Percentiles rank a stretch among this genome's conserved stretches.
phyloP scores from a whole-genome alignment of 2,329 filamentous ascomycete species.

The Microcera coccophila region DNA sequence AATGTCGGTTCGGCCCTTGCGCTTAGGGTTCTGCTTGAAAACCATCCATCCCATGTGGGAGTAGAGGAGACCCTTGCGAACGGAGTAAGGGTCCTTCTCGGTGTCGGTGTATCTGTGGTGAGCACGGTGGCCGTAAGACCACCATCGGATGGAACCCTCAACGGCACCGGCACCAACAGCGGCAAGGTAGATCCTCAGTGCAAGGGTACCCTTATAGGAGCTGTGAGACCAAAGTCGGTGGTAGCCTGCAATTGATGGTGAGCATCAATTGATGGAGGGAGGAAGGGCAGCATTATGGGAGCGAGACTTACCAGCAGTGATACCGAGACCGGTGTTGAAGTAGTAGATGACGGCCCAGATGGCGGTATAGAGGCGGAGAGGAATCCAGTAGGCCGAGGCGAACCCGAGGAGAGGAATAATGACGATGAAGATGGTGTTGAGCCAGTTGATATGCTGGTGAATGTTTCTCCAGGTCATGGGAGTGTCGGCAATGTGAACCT shows the following conservation, averaged over 20 bases:
- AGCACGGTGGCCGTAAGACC: conserved; percentile 80
- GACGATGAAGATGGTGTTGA: conserved; percentile 79
- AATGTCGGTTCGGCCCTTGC: conserved; percentile 83
- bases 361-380: conserved; percentile 66
- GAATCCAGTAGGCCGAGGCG: conserved; percentile 73
- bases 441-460: conserved; percentile 92
- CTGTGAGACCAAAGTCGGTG: conserved; percentile 82
- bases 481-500: conserved; percentile 80
- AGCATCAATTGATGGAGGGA: not conserved
- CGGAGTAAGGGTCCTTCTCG: conserved; percentile 86
- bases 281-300: conserved; percentile 1
- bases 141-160: conserved; percentile 84
- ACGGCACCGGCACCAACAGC: conserved; percentile 78
- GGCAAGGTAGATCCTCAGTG: conserved; percentile 78
- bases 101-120: conserved; percentile 92
- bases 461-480: conserved; percentile 79
- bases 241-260: conserved; percentile 24
- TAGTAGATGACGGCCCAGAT: conserved; percentile 75
- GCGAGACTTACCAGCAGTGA: conserved; percentile 64
- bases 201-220: conserved; percentile 72
- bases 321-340: conserved; percentile 77
- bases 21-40: conserved; percentile 89
- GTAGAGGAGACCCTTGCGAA: conserved; percentile 82
- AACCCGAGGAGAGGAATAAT: conserved; percentile 71
- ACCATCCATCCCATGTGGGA: conserved; percentile 83